phyloP scores from a whole-genome alignment of 352 stramenopile genomes.

The Peronospora farinosa region DNA sequence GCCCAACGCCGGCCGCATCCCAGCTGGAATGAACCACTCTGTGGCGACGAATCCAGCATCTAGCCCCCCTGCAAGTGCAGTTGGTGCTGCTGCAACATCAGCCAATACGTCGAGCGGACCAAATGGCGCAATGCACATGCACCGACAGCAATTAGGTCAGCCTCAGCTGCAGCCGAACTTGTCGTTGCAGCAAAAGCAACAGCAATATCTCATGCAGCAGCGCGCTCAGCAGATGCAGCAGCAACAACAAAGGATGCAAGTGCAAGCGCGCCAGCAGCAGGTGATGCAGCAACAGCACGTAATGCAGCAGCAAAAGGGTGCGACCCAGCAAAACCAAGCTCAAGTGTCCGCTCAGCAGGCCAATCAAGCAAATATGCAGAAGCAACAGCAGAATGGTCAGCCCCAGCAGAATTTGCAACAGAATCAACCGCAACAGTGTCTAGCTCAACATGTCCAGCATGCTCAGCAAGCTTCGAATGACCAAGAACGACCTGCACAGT shows the following conservation, averaged over 20 bases:
- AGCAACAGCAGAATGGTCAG: conserved; percentile 26
- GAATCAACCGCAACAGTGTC: conserved; percentile 30
- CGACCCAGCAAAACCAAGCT: conserved; percentile 13
- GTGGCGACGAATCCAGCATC: conserved; percentile 9
- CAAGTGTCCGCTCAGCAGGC: conserved; percentile 20
- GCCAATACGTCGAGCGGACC: conserved; percentile 13
- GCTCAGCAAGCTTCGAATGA: conserved; percentile 19
- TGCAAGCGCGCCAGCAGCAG: conserved; percentile 39
- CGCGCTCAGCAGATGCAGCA: conserved; percentile 47
- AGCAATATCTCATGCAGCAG: conserved; percentile 50
- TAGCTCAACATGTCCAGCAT: conserved; percentile 27
- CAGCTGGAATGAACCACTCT: conserved; percentile 23
- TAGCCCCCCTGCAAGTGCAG: conserved; percentile 14
- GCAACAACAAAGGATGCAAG: conserved; percentile 48
- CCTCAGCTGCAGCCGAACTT: conserved; percentile 20
- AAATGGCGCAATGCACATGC: conserved; percentile 26
- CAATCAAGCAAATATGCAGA: conserved; percentile 22
- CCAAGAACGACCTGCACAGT: conserved; percentile 20
- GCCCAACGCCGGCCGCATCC: conserved; percentile 17
- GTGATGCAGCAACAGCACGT: conserved; percentile 46
- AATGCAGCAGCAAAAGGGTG: conserved; percentile 32
- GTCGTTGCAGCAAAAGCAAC: conserved; percentile 38
- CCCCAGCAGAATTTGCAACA: conserved; percentile 3
- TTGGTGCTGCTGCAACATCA: conserved; percentile 3
- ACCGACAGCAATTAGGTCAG: conserved; percentile 26